Evolutionary conservation across 805 yeast species (phyloP), one percentile per base, ranked within the genome.

Genomic region (Suhomyces sp.): DNA sequence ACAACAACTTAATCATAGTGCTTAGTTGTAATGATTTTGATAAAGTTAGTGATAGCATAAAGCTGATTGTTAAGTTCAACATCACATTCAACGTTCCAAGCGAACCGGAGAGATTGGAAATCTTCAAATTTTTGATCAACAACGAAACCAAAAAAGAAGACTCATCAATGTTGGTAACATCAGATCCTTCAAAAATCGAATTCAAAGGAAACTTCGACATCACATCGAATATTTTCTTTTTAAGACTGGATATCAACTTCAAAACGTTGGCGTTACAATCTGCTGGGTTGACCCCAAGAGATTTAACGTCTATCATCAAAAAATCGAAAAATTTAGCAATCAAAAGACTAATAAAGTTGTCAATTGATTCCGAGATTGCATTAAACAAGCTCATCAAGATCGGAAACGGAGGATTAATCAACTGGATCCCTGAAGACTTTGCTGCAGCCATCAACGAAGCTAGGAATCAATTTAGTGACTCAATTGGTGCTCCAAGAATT

Each of bases 401-500:
- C n/a, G 68, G 77, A 3, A 67, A 74, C 44, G 80, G 82, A 3
- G 88, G 91, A 2, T 37, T 56, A 6, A 51, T 83, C 7, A 66
- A 65, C 19, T 49, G 81, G 26, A 66, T 64, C 0, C 81, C 87
- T 0, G 70, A 58, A 4, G 90, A 84, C 52, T 78, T 85, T 51
- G 82, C 76, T 34, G 63, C 56, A 18, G 82, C 96, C 0, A 86
- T 88, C 34, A 77, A 80, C 37, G 81, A 75, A 38, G 96, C 97
- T 0, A 70, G 98, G 51, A 80, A 77, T 50, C 88, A 86, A 54
- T 90, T 83, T 58, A 83, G 95, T 48, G 96, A 88, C 45, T 84
- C 96, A 0, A 90, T 93, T 39, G 98, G 98, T 6, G 98, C 98
- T 0, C 98, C 98, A 11, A 71, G 88, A 43, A 91, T 93, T 43